A percentile compares a stretch with the other conserved stretches of the same genome.
Conservation (phyloP, 192 early-diverging fungal species). For the Gigaspora rosea region DNA sequence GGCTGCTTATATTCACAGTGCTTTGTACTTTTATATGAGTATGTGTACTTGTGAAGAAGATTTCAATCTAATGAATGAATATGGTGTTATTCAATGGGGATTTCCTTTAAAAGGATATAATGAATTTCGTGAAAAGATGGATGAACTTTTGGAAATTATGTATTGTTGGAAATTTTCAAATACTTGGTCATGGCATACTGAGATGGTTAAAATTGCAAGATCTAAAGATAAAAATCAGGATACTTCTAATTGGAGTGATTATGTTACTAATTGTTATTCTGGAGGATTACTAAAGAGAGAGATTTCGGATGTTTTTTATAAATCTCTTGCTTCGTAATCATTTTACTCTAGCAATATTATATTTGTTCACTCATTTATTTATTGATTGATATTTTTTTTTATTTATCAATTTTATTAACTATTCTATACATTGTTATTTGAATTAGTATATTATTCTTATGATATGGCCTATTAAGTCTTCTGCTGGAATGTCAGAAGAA, state of each 20-base stretch:
- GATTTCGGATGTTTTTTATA: too few relatives aligned
- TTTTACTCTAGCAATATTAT: too few relatives aligned
- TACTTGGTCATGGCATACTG: slow-evolving; percentile 15
- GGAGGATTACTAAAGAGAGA: slow-evolving; percentile 7
- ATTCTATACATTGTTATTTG: too few relatives aligned
- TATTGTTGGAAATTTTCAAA: slow-evolving; percentile 29
- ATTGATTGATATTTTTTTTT: too few relatives aligned
- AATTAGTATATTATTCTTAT: too few relatives aligned
- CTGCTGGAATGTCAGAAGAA: too few relatives aligned
- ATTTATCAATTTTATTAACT: too few relatives aligned
- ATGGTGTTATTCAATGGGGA: slow-evolving; percentile 24
- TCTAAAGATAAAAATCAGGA: background rate
- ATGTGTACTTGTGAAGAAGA: slow-evolving; percentile 24
- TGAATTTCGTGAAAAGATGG: slow-evolving; percentile 11
- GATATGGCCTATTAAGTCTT: too few relatives aligned
- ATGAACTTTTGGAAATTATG: slow-evolving; percentile 11
- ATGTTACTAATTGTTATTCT: slow-evolving; percentile 1
- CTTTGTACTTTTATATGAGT: slow-evolving; percentile 9
- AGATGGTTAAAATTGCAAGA: slow-evolving; percentile 23
- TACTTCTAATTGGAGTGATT: slow-evolving; percentile 4
- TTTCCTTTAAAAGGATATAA: slow-evolving; percentile 20
- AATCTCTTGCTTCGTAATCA: too few relatives aligned
- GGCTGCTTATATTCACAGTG: slow-evolving; percentile 17
- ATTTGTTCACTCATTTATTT: too few relatives aligned
- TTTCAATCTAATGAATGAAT: slow-evolving; percentile 15